Evolutionary conservation across 257 asterid species (phyloP).

Genomic region (Agastache rugosa): DNA sequence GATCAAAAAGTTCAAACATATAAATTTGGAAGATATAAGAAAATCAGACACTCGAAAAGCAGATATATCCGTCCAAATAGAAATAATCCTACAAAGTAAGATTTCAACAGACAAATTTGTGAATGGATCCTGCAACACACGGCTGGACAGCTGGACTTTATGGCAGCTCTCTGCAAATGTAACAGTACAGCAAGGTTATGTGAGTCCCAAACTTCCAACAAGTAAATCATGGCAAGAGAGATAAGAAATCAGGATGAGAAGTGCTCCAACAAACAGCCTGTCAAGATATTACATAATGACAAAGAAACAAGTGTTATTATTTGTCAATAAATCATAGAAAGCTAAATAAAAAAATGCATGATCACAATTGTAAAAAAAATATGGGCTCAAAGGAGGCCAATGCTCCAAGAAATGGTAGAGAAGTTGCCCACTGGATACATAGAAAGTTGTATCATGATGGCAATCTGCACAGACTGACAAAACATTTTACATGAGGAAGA

Average conservation of each 20-base stretch:
- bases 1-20: conserved; percentile 41
- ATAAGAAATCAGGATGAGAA: conserved; percentile 82
- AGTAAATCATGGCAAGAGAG: conserved; percentile 87
- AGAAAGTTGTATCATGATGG: conserved; percentile 43
- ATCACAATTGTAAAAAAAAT: conserved; percentile 9
- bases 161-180: conserved; percentile 85
- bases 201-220: conserved; percentile 99
- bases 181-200: conserved; percentile 96
- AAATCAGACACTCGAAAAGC: conserved; percentile 48
- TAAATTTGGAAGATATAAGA: conserved; percentile 36
- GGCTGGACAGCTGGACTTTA: conserved; percentile 47
- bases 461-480: conserved; percentile 56
- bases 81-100: conserved; percentile 56
- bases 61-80: conserved; percentile 48
- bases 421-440: conserved; percentile 40
- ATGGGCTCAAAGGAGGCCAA: conserved; percentile 34
- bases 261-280: conserved; percentile 96
- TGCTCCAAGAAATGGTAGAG: conserved; percentile 43
- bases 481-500: conserved; percentile 34
- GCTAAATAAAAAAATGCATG: conserved; percentile 32
- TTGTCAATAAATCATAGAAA: conserved; percentile 26
- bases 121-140: conserved; percentile 44
- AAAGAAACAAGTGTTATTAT: conserved; percentile 54
- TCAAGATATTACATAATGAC: conserved; percentile 58
- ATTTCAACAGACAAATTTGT: conserved; percentile 49